phyloP scores from a whole-genome alignment of 2,329 filamentous ascomycete species.

The Proliferodiscus dingleyae region DNA sequence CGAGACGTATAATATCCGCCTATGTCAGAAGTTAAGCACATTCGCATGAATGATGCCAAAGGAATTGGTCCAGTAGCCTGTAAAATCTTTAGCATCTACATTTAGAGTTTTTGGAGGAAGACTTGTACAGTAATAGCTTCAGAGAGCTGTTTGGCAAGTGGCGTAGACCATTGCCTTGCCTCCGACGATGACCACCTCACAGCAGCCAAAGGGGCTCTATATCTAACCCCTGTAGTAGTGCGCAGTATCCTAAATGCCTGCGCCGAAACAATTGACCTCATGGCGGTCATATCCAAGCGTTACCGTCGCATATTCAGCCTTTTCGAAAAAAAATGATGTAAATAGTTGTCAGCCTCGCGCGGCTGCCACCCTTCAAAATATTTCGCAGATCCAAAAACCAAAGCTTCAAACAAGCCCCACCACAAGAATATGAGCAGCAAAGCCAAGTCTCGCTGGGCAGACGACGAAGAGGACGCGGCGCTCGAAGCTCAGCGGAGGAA shows the following conservation, averaged over 20 bases:
- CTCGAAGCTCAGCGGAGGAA: constrained; percentile 66
- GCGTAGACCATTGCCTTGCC: constrained; percentile 73
- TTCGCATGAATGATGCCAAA: constrained; percentile 94
- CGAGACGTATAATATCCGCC: constrained; percentile 90
- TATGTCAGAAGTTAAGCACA: constrained; percentile 87
- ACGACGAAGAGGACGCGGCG: constrained; percentile 74
- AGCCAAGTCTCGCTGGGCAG: constrained; percentile 73
- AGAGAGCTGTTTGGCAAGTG: constrained; percentile 79
- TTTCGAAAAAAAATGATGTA: not conserved
- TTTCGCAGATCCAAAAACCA: constrained; percentile 5
- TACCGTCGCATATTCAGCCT: constrained; percentile 13
- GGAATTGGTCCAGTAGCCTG: constrained; percentile 85
- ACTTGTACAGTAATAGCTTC: constrained; percentile 73
- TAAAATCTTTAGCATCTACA: constrained; percentile 33
- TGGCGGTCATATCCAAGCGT: constrained; percentile 10
- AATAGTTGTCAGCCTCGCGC: not conserved
- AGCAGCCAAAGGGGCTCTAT: constrained; percentile 12
- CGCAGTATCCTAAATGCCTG: constrained; percentile 24
- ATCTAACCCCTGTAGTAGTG: constrained; percentile 17
- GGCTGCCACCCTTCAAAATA: constrained; percentile 4
- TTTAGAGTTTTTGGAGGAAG: not conserved
- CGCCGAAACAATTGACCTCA: constrained; percentile 27
- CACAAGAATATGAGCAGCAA: constrained; percentile 23
- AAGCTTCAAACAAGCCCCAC: constrained; percentile 6
- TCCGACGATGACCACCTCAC: constrained; percentile 29